Conservation (phyloP, 2,329 filamentous ascomycete genomes). For the Lecanosticta acicola region DNA sequence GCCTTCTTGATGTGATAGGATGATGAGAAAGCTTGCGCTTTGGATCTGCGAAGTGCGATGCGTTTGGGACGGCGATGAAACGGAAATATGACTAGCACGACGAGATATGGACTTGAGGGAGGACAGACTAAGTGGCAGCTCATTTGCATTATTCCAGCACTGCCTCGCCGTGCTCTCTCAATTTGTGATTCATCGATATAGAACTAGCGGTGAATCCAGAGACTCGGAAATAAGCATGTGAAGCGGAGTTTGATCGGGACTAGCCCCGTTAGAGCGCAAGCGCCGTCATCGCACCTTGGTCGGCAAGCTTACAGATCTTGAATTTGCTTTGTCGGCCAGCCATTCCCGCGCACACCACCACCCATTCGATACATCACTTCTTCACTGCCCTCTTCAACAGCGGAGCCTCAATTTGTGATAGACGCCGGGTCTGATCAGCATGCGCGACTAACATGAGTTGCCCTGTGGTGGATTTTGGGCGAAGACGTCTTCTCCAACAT, state of each 20-base stretch:
- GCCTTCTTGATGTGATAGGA: neutral
- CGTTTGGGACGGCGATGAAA: too few relatives aligned
- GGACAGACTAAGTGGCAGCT: too few relatives aligned
- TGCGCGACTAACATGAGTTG: constrained; percentile 37
- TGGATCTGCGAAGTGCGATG: too few relatives aligned
- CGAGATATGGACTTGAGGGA: too few relatives aligned
- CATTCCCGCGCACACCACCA: neutral
- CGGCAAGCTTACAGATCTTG: too few relatives aligned
- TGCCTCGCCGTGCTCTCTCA: too few relatives aligned
- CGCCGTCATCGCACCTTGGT: neutral
- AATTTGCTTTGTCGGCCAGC: constrained; percentile 19
- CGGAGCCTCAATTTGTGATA: constrained; percentile 1
- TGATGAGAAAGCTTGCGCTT: too few relatives aligned
- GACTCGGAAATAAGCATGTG: neutral
- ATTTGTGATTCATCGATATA: too few relatives aligned
- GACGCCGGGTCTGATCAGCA: too few relatives aligned
- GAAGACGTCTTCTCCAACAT: constrained; percentile 14
- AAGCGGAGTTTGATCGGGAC: neutral
- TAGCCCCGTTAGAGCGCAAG: neutral
- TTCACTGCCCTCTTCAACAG: constrained; percentile 13
- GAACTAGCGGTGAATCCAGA: too few relatives aligned
- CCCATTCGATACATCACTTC: constrained; percentile 5
- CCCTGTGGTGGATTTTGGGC: constrained; percentile 30
- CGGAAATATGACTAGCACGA: too few relatives aligned
- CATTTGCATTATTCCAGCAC: too few relatives aligned